Evolutionary conservation across 306 rosid genomes (phyloP).

Genomic region (Prunus persica): Prunus_persica_NCBIv2 NC_034010.1:21858501-21859000

Average conservation of each 20-base stretch:
- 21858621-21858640: not conserved
- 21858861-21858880: constrained; percentile 5
- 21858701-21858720: constrained; percentile 41
- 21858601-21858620: not conserved
- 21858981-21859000: not conserved
- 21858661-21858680: constrained; percentile 55
- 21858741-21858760: not conserved
- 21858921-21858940: constrained; percentile 25
- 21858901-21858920: constrained; percentile 3
- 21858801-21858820: constrained; percentile 49
- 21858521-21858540: not conserved
- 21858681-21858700: constrained; percentile 40
- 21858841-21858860: constrained; percentile 9
- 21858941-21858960: constrained; percentile 16
- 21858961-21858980: not conserved
- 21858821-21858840: constrained; percentile 15
- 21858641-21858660: constrained; percentile 15
- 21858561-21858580: not conserved
- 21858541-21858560: not conserved
- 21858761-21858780: constrained; percentile 1
- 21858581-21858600: not conserved
- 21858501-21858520: not conserved
- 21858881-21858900: constrained; percentile 25
- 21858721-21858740: constrained; percentile 38
- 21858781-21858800: constrained; percentile 7